Conservation (phyloP, 331 rosid species). For the Stylosanthes scabra region DNA sequence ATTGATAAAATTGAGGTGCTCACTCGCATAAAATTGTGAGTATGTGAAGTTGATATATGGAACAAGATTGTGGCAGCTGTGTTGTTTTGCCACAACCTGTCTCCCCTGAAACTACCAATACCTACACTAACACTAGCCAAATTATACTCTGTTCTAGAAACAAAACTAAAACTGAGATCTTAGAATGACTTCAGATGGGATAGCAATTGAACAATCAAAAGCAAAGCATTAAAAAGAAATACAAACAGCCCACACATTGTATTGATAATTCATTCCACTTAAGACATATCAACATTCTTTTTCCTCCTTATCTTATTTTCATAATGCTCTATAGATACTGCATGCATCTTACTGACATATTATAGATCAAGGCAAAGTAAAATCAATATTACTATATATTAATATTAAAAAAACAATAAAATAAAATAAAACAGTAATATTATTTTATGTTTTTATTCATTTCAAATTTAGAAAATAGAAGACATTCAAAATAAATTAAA, state of each 20-base stretch:
- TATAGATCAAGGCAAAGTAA: conserved; percentile 20
- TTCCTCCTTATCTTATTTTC: conserved; percentile 16
- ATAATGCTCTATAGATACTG: conserved; percentile 21
- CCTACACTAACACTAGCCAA: conserved; percentile 57
- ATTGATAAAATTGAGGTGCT: background rate
- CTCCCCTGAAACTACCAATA: conserved; percentile 97
- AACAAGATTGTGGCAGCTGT: conserved; percentile 91
- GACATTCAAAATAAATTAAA: no score
- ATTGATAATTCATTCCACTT: conserved; percentile 25
- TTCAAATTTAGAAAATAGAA: no score
- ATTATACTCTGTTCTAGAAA: conserved; percentile 30
- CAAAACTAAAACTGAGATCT: conserved; percentile 23
- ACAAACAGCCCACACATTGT: conserved; percentile 24
- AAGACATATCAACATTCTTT: conserved; percentile 25
- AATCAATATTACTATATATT: no score
- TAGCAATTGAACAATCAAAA: conserved; percentile 18
- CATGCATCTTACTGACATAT: conserved; percentile 41
- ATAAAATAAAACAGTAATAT: background rate
- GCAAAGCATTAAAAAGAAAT: conserved; percentile 14
- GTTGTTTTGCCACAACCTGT: conserved; percentile 99
- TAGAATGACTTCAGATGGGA: conserved; percentile 11
- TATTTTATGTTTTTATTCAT: no score
- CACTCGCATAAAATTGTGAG: background rate
- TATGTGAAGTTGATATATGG: no score
- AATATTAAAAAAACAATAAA: no score